Conservation (phyloP, 345 rosid genomes). For the Hibiscus mutabilis region DNA sequence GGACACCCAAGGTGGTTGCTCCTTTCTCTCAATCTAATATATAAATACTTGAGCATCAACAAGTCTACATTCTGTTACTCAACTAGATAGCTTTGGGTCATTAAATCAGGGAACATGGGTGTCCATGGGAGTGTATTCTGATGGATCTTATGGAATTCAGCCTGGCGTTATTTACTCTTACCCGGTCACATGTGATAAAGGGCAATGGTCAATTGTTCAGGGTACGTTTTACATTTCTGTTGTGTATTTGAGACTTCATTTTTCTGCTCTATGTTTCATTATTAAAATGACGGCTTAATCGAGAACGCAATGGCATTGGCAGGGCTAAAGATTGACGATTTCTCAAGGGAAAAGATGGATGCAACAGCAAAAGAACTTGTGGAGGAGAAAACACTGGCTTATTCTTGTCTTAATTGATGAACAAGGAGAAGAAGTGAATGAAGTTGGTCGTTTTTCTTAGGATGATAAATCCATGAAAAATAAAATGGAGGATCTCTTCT, state of each 20-base stretch:
- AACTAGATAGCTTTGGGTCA: neutral
- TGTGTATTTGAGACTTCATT: neutral
- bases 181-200: constrained; percentile 69
- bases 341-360: constrained; percentile 74
- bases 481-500: neutral
- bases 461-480: neutral
- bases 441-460: neutral
- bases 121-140: constrained; percentile 92
- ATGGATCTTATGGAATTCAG: constrained; percentile 70
- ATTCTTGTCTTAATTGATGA: constrained; percentile 47
- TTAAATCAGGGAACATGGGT: constrained; percentile 61
- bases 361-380: constrained; percentile 60
- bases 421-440: too few species aligned
- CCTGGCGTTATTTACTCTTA: constrained; percentile 76
- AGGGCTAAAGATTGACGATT: constrained; percentile 62
- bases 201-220: constrained; percentile 68
- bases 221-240: constrained; percentile 22
- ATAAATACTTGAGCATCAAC: too few species aligned
- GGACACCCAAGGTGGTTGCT: constrained; percentile 55
- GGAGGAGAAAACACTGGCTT: constrained; percentile 68
- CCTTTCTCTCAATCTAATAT: neutral
- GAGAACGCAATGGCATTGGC: neutral
- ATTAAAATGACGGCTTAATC: too few species aligned
- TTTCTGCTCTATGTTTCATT: neutral
- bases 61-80: neutral